Evolutionary conservation across 495 filamentous ascomycete genomes (phyloP).

Genomic region (Cairneyella variabilis): DNA sequence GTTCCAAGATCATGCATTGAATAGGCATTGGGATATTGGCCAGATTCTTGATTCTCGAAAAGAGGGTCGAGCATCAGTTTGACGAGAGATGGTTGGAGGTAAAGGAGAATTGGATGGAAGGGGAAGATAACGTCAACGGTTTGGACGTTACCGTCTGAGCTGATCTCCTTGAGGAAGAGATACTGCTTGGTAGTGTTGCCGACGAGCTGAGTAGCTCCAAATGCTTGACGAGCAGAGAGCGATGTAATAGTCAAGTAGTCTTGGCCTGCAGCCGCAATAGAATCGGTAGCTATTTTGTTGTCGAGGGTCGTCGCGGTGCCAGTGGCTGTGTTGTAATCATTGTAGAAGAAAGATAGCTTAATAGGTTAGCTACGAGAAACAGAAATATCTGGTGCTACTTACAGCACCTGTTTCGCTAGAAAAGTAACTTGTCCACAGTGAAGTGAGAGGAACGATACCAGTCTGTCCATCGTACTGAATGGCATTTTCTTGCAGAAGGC

Average conservation of each 20-base stretch:
- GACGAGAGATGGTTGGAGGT: slow-evolving; percentile 77
- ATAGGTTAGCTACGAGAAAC: background rate
- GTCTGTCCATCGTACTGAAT: slow-evolving; percentile 72
- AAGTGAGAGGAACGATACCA: slow-evolving; percentile 63
- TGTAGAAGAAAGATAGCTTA: slow-evolving; percentile 62
- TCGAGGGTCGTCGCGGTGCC: slow-evolving; percentile 63
- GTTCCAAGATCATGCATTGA: slow-evolving; percentile 87
- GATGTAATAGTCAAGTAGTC: slow-evolving; percentile 82
- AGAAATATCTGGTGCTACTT: slow-evolving; percentile 14
- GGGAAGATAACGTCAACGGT: slow-evolving; percentile 98
- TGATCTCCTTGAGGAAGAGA: slow-evolving; percentile 95
- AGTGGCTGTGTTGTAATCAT: slow-evolving; percentile 50
- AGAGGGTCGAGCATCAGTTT: slow-evolving; percentile 84
- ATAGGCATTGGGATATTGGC: slow-evolving; percentile 82
- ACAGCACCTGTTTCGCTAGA: slow-evolving; percentile 50
- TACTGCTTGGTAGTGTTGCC: slow-evolving; percentile 75
- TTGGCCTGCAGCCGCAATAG: slow-evolving; percentile 55
- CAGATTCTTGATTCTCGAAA: slow-evolving; percentile 85
- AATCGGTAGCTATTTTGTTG: slow-evolving; percentile 66
- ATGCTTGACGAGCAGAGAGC: slow-evolving; percentile 78
- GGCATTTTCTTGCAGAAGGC: slow-evolving; percentile 72
- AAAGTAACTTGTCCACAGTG: slow-evolving; percentile 74
- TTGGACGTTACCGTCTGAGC: slow-evolving; percentile 86
- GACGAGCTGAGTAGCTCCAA: slow-evolving; percentile 80
- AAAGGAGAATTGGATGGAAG: slow-evolving; percentile 81